Percentiles rank a stretch among this genome's conserved stretches.
Conservation (phyloP, 306 rosid species). For the Dicorynia guianensis region DNA sequence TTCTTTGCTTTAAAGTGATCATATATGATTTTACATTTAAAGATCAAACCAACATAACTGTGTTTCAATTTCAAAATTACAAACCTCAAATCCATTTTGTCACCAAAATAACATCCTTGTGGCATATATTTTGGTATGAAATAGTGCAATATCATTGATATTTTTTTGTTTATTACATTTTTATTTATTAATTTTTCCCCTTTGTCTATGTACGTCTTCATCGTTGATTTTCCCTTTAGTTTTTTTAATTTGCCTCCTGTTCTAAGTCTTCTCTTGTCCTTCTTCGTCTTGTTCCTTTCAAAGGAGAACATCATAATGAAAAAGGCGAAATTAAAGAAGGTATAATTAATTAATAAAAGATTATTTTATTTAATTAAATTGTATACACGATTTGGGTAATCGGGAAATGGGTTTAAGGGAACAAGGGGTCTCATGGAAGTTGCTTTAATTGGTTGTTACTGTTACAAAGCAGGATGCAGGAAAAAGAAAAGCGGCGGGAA, state of each 20-base stretch:
- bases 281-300: not conserved
- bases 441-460: slow-evolving; percentile 46
- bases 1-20: too few species aligned
- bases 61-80: not conserved
- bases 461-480: slow-evolving; percentile 65
- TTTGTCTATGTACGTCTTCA: not conserved
- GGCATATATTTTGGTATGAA: slow-evolving; percentile 38
- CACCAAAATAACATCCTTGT: not conserved
- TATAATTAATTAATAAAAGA: not conserved
- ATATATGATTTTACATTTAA: not conserved
- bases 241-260: not conserved
- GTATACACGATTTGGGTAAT: slow-evolving; percentile 39
- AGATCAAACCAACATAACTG: not conserved
- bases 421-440: slow-evolving; percentile 47
- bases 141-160: not conserved
- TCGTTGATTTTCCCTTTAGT: not conserved
- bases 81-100: not conserved
- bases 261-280: not conserved
- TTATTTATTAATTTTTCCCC: not conserved
- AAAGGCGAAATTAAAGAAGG: not conserved
- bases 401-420: slow-evolving; percentile 39
- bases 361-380: not conserved
- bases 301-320: slow-evolving; percentile 12
- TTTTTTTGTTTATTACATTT: not conserved
- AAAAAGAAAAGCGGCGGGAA: slow-evolving; percentile 87